These are phyloP conservation scores for Setomelanomma holmii DNA, from an alignment of 2,329 filamentous ascomycete species.

Conservation along the genomic window DNA sequence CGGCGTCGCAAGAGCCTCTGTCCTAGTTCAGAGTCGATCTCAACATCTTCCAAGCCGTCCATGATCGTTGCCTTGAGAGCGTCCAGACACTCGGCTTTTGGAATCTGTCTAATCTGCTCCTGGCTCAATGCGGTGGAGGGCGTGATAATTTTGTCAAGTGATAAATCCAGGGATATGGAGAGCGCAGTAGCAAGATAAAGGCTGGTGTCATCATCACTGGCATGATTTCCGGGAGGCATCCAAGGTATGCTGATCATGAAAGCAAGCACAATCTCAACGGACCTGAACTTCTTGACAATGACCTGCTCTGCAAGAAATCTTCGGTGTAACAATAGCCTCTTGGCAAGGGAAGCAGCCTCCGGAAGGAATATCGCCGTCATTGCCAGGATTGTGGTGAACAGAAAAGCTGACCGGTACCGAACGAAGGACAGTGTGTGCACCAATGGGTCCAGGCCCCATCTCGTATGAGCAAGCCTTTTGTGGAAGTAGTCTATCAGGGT, in stretches of 20 bases:
- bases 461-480: conserved; percentile 72
- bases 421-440: conserved; percentile 72
- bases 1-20: conserved; percentile 67
- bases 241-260: conserved; percentile 80
- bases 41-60: conserved; percentile 71
- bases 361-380: conserved; percentile 73
- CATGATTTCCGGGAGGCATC: conserved; percentile 72
- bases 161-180: conserved; percentile 73
- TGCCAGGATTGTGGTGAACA: conserved; percentile 75
- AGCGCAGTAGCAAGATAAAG: conserved; percentile 74
- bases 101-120: conserved; percentile 57
- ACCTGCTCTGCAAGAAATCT: conserved; percentile 68
- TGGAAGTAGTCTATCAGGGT: conserved; percentile 72
- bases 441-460: conserved; percentile 74
- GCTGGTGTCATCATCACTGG: conserved; percentile 76
- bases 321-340: conserved; percentile 69
- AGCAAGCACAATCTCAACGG: conserved; percentile 75
- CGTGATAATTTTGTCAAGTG: conserved; percentile 72
- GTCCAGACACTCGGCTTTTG: conserved; percentile 73
- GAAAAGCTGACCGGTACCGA: conserved; percentile 70
- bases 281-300: conserved; percentile 67
- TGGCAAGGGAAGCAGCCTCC: conserved; percentile 68
- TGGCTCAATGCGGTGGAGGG: conserved; percentile 60
- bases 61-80: conserved; percentile 69
- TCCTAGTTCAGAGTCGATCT: conserved; percentile 66